Evolutionary conservation across 495 filamentous ascomycete genomes (phyloP).

Genomic region (Patellaria atrata): DNA sequence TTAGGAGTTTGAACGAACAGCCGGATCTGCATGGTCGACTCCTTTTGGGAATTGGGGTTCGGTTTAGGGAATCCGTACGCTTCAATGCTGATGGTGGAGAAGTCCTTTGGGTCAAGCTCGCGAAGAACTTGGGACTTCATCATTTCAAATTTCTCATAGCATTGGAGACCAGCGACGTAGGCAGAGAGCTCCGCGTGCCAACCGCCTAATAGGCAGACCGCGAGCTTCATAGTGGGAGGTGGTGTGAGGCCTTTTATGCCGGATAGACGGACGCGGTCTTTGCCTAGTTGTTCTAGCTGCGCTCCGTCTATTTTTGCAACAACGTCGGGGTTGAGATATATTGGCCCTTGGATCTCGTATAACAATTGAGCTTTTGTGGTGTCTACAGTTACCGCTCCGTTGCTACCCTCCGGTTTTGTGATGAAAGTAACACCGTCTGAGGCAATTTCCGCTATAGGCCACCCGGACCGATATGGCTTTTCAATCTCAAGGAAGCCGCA

Average conservation of each 20-base stretch:
- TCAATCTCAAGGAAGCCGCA: slow-evolving; percentile 4
- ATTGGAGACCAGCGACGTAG: slow-evolving; percentile 5
- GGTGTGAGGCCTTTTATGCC: slow-evolving; percentile 9
- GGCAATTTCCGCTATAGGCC: slow-evolving; percentile 12
- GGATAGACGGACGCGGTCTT: slow-evolving; percentile 4
- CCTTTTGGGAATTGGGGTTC: slow-evolving; percentile 9
- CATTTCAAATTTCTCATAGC: slow-evolving; percentile 6
- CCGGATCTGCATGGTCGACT: slow-evolving; percentile 9
- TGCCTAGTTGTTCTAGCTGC: slow-evolving; percentile 6
- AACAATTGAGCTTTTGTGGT: slow-evolving; percentile 12
- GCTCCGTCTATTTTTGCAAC: slow-evolving; percentile 5
- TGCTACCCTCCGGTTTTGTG: slow-evolving; percentile 10
- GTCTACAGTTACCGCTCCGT: slow-evolving; percentile 10
- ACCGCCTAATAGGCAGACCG: slow-evolving; percentile 7
- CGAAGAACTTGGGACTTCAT: slow-evolving; percentile 12
- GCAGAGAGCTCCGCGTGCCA: slow-evolving; percentile 11
- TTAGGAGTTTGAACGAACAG: slow-evolving; percentile 8
- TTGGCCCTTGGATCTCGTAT: slow-evolving; percentile 13
- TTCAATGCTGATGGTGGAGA: slow-evolving; percentile 11
- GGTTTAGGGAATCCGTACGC: slow-evolving; percentile 3
- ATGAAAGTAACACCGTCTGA: slow-evolving; percentile 4
- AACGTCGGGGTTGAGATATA: slow-evolving; percentile 12
- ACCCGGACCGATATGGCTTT: slow-evolving; percentile 1
- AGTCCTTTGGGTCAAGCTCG: slow-evolving; percentile 6
- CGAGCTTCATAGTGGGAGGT: slow-evolving; percentile 6